Percentiles rank a stretch among this genome's conserved stretches.
Conservation (phyloP, 306 rosid species). For the Sicyos edulis region DNA sequence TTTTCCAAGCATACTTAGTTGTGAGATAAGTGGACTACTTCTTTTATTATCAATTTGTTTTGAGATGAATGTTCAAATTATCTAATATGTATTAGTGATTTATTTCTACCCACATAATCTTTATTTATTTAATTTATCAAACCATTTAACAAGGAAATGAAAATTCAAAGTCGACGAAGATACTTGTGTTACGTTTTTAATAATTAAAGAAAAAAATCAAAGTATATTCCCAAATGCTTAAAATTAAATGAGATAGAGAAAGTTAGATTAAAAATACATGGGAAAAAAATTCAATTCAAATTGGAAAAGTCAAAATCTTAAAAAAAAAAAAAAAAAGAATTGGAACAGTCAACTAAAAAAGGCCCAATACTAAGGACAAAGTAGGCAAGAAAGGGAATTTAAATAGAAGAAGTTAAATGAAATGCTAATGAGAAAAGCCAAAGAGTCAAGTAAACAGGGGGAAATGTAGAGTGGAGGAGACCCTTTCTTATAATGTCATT, state of each 20-base stretch:
- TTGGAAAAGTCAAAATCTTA: no score
- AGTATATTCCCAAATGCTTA: not conserved
- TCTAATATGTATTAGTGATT: no score
- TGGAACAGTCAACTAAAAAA: not conserved
- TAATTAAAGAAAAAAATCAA: not conserved
- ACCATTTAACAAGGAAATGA: not conserved
- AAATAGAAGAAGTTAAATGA: not conserved
- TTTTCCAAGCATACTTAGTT: no score
- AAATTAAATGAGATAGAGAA: not conserved
- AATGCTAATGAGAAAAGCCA: not conserved
- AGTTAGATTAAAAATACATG: not conserved
- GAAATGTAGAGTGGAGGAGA: not conserved
- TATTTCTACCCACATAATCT: not conserved
- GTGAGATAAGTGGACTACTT: no score
- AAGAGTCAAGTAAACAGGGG: not conserved
- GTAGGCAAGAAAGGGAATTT: not conserved
- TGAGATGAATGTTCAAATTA: no score
- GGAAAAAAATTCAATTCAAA: no score
- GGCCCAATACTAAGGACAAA: not conserved
- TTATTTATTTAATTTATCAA: not conserved
- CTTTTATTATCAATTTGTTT: no score
- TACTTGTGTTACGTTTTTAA: not conserved
- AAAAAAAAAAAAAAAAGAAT: not conserved
- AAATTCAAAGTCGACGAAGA: constrained; percentile 3
- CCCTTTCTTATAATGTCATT: not conserved